Conservation (phyloP, 495 filamentous ascomycete species). For the Aspergillus diversus region DNA sequence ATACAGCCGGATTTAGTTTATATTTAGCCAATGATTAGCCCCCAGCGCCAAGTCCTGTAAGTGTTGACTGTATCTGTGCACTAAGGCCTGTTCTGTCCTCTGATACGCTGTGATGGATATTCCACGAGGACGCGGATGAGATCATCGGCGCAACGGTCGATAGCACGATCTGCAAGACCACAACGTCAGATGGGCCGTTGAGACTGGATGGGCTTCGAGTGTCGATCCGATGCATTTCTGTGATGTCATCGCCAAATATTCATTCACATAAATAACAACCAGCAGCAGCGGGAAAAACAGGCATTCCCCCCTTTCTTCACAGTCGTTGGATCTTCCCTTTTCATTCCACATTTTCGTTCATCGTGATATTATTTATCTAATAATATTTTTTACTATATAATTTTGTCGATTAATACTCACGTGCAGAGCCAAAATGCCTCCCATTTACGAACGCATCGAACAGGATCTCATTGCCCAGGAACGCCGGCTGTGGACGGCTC, state of each 20-base stretch:
- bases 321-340: too few species aligned
- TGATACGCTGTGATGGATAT: neutral
- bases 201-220: neutral
- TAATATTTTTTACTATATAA: neutral
- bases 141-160: conserved; percentile 7
- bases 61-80: too few species aligned
- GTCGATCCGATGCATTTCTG: neutral
- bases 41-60: too few species aligned
- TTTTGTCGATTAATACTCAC: neutral
- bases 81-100: neutral
- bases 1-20: too few species aligned
- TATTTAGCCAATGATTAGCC: too few species aligned
- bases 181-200: neutral
- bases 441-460: conserved; percentile 51
- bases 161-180: neutral
- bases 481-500: conserved; percentile 47
- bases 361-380: neutral
- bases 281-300: too few species aligned
- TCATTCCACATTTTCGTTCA: neutral
- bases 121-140: neutral
- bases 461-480: conserved; percentile 46
- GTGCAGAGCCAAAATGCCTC: conserved; percentile 28
- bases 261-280: too few species aligned
- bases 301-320: too few species aligned
- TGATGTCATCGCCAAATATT: neutral